Evolutionary conservation across 164 flowering plant genomes (phyloP).

Genomic region (Aristolochia fimbriata): DNA sequence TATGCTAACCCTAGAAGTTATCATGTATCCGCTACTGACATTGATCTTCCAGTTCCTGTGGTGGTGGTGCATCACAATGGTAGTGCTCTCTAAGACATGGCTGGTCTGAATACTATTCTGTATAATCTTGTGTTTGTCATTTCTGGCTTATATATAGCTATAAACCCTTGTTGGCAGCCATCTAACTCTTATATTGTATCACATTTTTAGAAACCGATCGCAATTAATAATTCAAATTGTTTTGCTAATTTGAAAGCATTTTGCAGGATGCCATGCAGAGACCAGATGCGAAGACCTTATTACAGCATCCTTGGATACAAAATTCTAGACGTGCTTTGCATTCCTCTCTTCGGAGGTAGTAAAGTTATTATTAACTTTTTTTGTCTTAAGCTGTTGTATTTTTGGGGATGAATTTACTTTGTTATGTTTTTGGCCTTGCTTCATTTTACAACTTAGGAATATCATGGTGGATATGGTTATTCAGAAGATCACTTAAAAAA

Average conservation of each 20-base stretch:
- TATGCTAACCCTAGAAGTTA: too few relatives aligned
- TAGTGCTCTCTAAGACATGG: too few relatives aligned
- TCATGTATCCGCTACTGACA: too few relatives aligned
- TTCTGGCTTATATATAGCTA: neutral
- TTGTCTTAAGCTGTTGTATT: too few relatives aligned
- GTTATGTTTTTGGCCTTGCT: too few relatives aligned
- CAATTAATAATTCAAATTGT: neutral
- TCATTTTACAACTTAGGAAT: too few relatives aligned
- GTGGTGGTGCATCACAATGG: too few relatives aligned
- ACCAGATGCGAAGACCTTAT: conserved; percentile 95
- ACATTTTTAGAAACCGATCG: neutral
- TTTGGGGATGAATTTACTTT: too few relatives aligned
- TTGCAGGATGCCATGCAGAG: conserved; percentile 94
- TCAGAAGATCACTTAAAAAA: too few relatives aligned
- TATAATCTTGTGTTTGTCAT: neutral
- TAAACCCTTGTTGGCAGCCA: neutral
- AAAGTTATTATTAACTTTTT: neutral
- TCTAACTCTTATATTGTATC: neutral
- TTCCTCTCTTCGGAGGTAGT: conserved; percentile 54
- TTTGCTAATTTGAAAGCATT: conserved; percentile 12
- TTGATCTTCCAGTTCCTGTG: too few relatives aligned
- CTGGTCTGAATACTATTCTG: too few relatives aligned
- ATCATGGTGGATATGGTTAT: too few relatives aligned
- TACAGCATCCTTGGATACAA: conserved; percentile 95
- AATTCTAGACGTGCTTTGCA: conserved; percentile 85